Evolutionary conservation across 2,329 filamentous ascomycete species (phyloP).

Genomic region (Trichoderma afroharzianum): DNA sequence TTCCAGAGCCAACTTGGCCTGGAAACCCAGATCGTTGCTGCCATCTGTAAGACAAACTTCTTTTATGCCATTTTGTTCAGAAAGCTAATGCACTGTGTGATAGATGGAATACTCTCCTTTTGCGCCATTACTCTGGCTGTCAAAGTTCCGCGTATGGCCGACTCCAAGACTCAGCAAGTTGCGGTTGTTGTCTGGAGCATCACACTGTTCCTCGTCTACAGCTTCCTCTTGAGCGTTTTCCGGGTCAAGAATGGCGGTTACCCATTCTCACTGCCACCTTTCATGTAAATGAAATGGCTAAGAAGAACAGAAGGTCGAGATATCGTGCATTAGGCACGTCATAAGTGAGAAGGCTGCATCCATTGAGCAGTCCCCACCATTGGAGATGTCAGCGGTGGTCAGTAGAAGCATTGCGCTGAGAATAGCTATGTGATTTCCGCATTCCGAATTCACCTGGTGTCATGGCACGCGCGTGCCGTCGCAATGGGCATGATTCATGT

Average conservation of each 20-base stretch:
- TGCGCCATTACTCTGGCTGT: constrained; percentile 85
- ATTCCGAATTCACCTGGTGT: background rate
- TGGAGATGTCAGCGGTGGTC: background rate
- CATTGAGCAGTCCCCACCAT: background rate
- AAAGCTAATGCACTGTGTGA: constrained; percentile 32
- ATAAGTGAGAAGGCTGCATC: background rate
- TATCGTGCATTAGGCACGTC: background rate
- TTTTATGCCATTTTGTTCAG: background rate
- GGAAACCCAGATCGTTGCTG: constrained; percentile 92
- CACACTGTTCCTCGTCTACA: constrained; percentile 79
- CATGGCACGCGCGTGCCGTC: background rate
- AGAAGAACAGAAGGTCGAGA: background rate
- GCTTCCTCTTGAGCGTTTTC: constrained; percentile 91
- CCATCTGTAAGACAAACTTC: constrained; percentile 68
- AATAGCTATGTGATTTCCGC: background rate
- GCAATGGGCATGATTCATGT: background rate
- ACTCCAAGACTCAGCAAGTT: constrained; percentile 73
- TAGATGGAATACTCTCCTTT: constrained; percentile 73
- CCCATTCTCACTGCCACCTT: constrained; percentile 90
- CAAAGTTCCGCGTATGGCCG: constrained; percentile 85
- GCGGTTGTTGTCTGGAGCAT: constrained; percentile 76
- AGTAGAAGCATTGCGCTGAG: background rate
- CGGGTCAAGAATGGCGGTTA: constrained; percentile 92
- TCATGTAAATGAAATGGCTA: constrained; percentile 48
- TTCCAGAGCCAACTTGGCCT: constrained; percentile 93